Evolutionary conservation across 176 grass and related monocot species (phyloP), one percentile per base, ranked within the genome.

Genomic region (Bromus sterilis): DNA sequence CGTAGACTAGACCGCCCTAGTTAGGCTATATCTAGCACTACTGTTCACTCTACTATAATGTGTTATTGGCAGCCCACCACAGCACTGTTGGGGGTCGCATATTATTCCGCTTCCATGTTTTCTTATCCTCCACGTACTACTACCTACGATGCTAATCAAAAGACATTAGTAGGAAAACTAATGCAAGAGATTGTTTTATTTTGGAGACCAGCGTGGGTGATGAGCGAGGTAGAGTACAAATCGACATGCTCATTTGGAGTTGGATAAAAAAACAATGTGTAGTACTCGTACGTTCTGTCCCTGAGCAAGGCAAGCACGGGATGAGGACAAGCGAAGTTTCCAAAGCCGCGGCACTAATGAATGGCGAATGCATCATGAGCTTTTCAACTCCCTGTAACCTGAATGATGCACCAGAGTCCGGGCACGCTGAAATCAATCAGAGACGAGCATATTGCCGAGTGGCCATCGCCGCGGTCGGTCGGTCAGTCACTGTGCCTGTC

Each of bases 381-480:
- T 37, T 37, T 1, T 9, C 14, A 7, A 24, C 63, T n/a, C 32
- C 18, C 29, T 21, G 35, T 7, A 11, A n/a, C 10, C 13, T 44
- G 42, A 0, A 43, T 43, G 42, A 7, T 11, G 60, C 21, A 84
- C 73, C 67, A 56, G 67, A 24, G 76, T 43, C 25, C 53, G 77
- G 61, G 82, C 87, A 80, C 70, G 77, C 82, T 62, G 77, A 68
- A 80, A 87, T 77, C 86, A 65, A 74, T 1, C 70, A 15, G 44
- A 9, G 32, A 12, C 43, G 35, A 24, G 35, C 66, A 16, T 9
- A 59, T 18, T 42, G 66, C 66, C 66, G n/a, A 69, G 66, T 69
- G 66, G 37, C 58, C 23, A 30, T 59, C 9, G 66, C 25, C 80
- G 28, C 60, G 42, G 42, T 57, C 25, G 6, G 12, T 11, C 41